These are phyloP conservation scores for Colletotrichum falcatum DNA, from an alignment of 2,329 filamentous ascomycete genomes.

Conservation along the genomic window DNA sequence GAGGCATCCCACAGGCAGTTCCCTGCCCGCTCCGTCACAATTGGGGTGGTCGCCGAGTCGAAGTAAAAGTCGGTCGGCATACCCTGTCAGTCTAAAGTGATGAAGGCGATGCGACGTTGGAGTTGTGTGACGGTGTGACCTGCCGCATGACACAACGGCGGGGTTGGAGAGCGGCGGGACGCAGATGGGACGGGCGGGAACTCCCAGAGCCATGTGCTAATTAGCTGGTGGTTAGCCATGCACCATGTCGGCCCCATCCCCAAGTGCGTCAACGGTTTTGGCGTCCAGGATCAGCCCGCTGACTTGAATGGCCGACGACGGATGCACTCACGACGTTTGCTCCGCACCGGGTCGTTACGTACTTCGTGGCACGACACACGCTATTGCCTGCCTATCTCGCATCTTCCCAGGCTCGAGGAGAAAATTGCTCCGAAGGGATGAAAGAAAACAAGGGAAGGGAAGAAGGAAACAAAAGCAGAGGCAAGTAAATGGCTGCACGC, in stretches of 20 bases:
- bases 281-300: conserved; percentile 19
- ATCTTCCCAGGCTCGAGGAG: background rate
- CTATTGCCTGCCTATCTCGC: no score
- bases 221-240: conserved; percentile 18
- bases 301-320: background rate
- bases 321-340: no score
- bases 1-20: conserved; percentile 4
- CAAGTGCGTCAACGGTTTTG: conserved; percentile 21
- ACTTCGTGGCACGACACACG: no score
- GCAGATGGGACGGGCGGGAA: conserved; percentile 40
- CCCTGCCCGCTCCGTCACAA: conserved; percentile 14
- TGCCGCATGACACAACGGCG: conserved; percentile 34
- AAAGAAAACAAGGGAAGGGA: background rate
- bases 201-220: conserved; percentile 37
- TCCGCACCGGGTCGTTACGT: no score
- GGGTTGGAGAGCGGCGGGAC: conserved; percentile 17
- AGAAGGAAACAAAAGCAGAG: no score
- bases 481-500: no score
- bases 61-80: conserved; percentile 5
- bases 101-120: conserved; percentile 34
- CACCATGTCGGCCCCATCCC: conserved; percentile 16
- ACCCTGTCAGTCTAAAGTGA: conserved; percentile 30
- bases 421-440: background rate
- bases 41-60: conserved; percentile 4
- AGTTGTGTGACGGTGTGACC: conserved; percentile 29